Percentiles rank a stretch among this genome's conserved stretches.
These are phyloP conservation scores for Astrephomene gubernaculifera DNA, from an alignment of 139 green algal species.

Conservation along the genomic window DNA sequence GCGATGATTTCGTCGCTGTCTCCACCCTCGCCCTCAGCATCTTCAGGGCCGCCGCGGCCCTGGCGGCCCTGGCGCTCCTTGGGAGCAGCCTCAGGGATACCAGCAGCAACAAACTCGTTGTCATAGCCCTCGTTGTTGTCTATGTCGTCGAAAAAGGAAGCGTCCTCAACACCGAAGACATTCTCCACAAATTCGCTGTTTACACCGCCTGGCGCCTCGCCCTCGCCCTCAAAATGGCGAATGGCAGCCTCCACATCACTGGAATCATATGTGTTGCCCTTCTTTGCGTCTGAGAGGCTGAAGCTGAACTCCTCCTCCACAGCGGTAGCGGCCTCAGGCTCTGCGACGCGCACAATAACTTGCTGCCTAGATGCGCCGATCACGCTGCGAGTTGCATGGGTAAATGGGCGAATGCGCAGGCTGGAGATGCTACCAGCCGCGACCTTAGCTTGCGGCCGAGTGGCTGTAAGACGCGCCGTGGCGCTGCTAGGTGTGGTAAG, in stretches of 20 bases:
- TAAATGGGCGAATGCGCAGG: slow-evolving; percentile 36
- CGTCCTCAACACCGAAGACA: slow-evolving; percentile 55
- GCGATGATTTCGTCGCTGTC: slow-evolving; percentile 44
- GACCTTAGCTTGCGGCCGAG: slow-evolving; percentile 28
- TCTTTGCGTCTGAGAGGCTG: slow-evolving; percentile 55
- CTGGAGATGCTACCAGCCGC: slow-evolving; percentile 33
- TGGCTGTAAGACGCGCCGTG: background rate
- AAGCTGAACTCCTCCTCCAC: slow-evolving; percentile 53
- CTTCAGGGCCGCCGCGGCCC: slow-evolving; percentile 8
- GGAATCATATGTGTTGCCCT: slow-evolving; percentile 56
- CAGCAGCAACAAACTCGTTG: slow-evolving; percentile 53
- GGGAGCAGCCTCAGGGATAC: slow-evolving; percentile 63
- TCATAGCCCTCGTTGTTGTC: slow-evolving; percentile 62
- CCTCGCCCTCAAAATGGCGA: slow-evolving; percentile 50
- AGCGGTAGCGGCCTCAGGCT: slow-evolving; percentile 14
- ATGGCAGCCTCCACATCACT: slow-evolving; percentile 57
- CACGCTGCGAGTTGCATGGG: slow-evolving; percentile 15
- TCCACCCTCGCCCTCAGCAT: slow-evolving; percentile 15
- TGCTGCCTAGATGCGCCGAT: slow-evolving; percentile 20
- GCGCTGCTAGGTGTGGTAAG: background rate
- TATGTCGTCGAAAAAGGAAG: slow-evolving; percentile 62
- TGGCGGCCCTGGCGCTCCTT: slow-evolving; percentile 45
- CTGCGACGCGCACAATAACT: slow-evolving; percentile 27
- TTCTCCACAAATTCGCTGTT: slow-evolving; percentile 47
- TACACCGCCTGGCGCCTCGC: slow-evolving; percentile 6